phyloP scores from a whole-genome alignment of 768 basidiomycete species.

The Austroboletus festivus region DNA sequence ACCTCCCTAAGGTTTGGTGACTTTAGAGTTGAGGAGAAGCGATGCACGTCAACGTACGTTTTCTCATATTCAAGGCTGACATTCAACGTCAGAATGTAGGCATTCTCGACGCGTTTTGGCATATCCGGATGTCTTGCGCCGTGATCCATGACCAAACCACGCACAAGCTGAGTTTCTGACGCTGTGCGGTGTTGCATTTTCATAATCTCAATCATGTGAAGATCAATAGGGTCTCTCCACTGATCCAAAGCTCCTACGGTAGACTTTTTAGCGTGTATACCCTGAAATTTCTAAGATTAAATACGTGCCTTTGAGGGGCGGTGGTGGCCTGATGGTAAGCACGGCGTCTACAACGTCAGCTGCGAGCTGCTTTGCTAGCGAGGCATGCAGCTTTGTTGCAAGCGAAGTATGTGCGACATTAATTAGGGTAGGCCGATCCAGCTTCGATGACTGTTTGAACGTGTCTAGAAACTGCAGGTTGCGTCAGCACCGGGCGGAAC shows the following conservation, averaged over 20 bases:
- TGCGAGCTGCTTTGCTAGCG: conserved; percentile 82
- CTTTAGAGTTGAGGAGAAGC: conserved; percentile 15
- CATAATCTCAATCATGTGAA: conserved; percentile 99
- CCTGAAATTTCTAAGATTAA: conserved; percentile 23
- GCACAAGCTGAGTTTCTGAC: conserved; percentile 93
- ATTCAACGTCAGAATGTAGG: conserved; percentile 91
- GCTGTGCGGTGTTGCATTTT: conserved; percentile 99
- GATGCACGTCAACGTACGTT: conserved; percentile 64
- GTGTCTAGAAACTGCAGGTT: conserved; percentile 79
- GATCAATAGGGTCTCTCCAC: conserved; percentile 87
- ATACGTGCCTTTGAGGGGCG: conserved; percentile 54
- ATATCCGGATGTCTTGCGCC: conserved; percentile 98
- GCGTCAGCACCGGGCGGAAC: conserved; percentile 19
- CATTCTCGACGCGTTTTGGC: conserved; percentile 98
- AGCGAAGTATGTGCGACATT: conserved; percentile 95
- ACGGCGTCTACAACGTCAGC: conserved; percentile 96
- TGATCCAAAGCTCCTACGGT: conserved; percentile 56
- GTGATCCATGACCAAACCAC: conserved; percentile 95
- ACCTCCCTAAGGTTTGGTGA: conserved; percentile 68
- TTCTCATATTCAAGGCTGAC: conserved; percentile 99
- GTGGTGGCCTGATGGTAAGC: conserved; percentile 73
- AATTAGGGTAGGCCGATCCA: conserved; percentile 89
- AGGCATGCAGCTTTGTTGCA: conserved; percentile 83
- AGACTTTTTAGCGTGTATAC: conserved; percentile 27
- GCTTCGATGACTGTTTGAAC: conserved; percentile 73